Base-by-base conservation (phyloP, 2,329 filamentous ascomycete species). In the Seiridium cupressi region DNA sequence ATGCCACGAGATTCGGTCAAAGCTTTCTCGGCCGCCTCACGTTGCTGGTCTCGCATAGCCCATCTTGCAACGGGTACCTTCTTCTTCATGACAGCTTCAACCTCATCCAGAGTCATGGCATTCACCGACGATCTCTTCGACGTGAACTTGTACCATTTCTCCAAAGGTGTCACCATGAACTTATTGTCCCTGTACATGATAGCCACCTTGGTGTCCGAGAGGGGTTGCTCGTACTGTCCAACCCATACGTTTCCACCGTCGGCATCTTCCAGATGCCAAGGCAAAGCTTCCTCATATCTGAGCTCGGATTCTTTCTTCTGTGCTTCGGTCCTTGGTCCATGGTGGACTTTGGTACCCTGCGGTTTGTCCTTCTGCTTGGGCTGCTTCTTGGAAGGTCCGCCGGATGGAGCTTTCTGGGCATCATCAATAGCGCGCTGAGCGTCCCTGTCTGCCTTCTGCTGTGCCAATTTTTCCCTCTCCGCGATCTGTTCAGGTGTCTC, bases 201-300 rank as follows among this genome's bases (percentile, higher is more conserved):
- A 58, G 96, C 89, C 65, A 96, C 89, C 55, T 93, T 91, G 56
- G 91, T 88, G 68, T 94, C 89, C 0, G 94, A 97, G 44, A 98
- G 83, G 18, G 93, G 91, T 34, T 90, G 90, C 68, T 98, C 91
- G 68, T 98, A 97, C 60, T 89, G 90, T 49, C 93, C 95, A 40
- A 95, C 89, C 92, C 93, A 98, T 3, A 91, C 90, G 68, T 97
- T 94, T 74, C 94, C 97, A 64, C 93, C 92, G 69, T 99, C 94
- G 46, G 93, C 96, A 73, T 99, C 95, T 72, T 99, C 95, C 42
- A 99, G 76, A 73, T 97, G 93, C 95, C 95, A 99, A 5, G 95
- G 95, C 55, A 97, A 80, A 3, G 94, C 92, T 74, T 99, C 95
- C 73, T 98, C 95, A 66, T 98, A 99, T 64, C 93, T 89, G 76